A percentile compares a stretch with the other conserved stretches of the same genome.
phyloP scores from a whole-genome alignment of 331 rosid species.

The Rosa hybrid region DNA sequence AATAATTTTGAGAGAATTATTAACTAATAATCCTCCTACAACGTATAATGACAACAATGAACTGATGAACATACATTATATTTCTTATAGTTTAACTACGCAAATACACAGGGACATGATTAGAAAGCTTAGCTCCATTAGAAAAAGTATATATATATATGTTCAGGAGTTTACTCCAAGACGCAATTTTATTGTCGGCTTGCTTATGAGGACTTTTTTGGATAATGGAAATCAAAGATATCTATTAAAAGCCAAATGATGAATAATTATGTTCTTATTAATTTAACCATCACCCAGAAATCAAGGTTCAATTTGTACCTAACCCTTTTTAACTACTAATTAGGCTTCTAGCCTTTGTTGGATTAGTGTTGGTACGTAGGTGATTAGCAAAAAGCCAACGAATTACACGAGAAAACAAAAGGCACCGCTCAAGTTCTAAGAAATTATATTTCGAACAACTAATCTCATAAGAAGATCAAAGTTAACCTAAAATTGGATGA shows the following conservation, averaged over 20 bases:
- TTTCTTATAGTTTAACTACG: not conserved
- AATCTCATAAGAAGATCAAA: not conserved
- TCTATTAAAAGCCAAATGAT: constrained; percentile 51
- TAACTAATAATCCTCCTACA: constrained; percentile 36
- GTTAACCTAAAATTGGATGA: not conserved
- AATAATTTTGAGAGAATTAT: constrained; percentile 36
- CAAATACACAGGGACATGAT: not conserved
- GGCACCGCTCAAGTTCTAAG: not conserved
- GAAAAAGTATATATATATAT: not conserved
- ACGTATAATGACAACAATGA: constrained; percentile 12
- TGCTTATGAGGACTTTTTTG: constrained; percentile 18
- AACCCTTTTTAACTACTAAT: constrained; percentile 28
- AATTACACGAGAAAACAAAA: not conserved
- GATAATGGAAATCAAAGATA: constrained; percentile 38
- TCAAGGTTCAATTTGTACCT: constrained; percentile 61
- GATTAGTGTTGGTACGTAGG: constrained; percentile 14
- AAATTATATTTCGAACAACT: not conserved
- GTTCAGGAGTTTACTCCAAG: not conserved
- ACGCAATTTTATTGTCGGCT: constrained; percentile 33
- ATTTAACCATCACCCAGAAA: constrained; percentile 62
- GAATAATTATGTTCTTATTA: constrained; percentile 39
- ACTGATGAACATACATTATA: not conserved
- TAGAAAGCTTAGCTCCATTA: not conserved
- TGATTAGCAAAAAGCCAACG: constrained; percentile 16
- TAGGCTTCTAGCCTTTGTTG: constrained; percentile 35